A percentile compares a stretch with the other conserved stretches of the same genome.
Evolutionary conservation across 768 basidiomycete genomes (phyloP).

Genomic region (Crucibulum laeve): DNA sequence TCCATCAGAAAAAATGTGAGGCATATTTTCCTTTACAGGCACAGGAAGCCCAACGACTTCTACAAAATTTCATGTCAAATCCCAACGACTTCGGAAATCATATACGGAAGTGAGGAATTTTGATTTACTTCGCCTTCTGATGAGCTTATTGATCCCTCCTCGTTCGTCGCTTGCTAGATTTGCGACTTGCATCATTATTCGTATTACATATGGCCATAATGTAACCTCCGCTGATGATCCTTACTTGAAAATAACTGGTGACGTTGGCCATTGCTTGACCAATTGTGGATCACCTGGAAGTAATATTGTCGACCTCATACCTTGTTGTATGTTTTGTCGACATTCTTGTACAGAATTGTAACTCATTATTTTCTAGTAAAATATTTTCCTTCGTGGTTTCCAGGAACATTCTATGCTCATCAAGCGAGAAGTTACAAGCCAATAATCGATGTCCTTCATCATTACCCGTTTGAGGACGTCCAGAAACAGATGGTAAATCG

Average conservation of each 20-base stretch:
- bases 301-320: constrained; percentile 12
- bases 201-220: constrained; percentile 13
- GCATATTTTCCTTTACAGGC: neutral
- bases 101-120: neutral
- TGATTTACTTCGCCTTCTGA: neutral
- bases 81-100: neutral
- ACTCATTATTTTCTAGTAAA: constrained; percentile 3
- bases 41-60: neutral
- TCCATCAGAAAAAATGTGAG: constrained; percentile 2
- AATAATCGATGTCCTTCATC: constrained; percentile 6
- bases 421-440: constrained; percentile 6
- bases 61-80: neutral
- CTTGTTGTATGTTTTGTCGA: constrained; percentile 5
- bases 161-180: constrained; percentile 9
- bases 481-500: constrained; percentile 10
- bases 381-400: constrained; percentile 16
- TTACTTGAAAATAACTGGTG: constrained; percentile 7
- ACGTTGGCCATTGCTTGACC: neutral
- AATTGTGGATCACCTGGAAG: constrained; percentile 8
- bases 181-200: constrained; percentile 11
- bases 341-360: neutral
- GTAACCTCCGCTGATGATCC: constrained; percentile 11
- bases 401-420: constrained; percentile 13
- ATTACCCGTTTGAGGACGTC: constrained; percentile 9
- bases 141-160: neutral